Percentiles rank a stretch among this genome's conserved stretches.
phyloP scores from a whole-genome alignment of 1,139 yeast species.

The Kodamaea suecica region DNA sequence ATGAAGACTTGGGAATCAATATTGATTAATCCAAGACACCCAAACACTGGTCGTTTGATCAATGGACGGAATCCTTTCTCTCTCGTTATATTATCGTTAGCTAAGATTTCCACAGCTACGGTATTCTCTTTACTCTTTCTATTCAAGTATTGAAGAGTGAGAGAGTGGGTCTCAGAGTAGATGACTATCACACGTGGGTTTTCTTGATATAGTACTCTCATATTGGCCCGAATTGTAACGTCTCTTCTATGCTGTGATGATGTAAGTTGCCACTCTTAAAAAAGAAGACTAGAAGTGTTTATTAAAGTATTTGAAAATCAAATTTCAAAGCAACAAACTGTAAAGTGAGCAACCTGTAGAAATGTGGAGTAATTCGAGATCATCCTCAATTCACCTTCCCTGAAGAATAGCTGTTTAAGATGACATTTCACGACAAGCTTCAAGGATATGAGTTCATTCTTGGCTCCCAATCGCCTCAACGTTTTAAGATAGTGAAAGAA shows the following conservation, averaged over 20 bases:
- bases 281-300: too few species aligned
- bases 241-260: too few species aligned
- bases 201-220: slow-evolving; percentile 51
- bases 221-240: too few species aligned
- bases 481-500: slow-evolving; percentile 58
- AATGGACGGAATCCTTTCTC: slow-evolving; percentile 47
- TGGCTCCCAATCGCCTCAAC: slow-evolving; percentile 83
- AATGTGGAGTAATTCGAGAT: too few species aligned
- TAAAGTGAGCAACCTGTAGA: background rate
- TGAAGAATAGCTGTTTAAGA: too few species aligned
- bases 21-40: slow-evolving; percentile 82
- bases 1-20: slow-evolving; percentile 66
- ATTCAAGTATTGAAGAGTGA: slow-evolving; percentile 44
- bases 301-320: background rate
- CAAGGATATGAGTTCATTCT: slow-evolving; percentile 45
- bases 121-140: slow-evolving; percentile 25
- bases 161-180: slow-evolving; percentile 47
- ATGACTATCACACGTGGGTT: slow-evolving; percentile 55
- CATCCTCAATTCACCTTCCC: background rate
- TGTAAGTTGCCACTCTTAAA: too few species aligned
- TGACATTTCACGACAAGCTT: slow-evolving; percentile 18
- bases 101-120: slow-evolving; percentile 53
- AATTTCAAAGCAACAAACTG: too few species aligned
- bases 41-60: slow-evolving; percentile 59
- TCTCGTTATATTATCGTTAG: slow-evolving; percentile 36